Percentiles rank a stretch among this genome's conserved stretches.
These are phyloP conservation scores for Pyrenophora graminea DNA, from an alignment of 2,329 filamentous ascomycete species.

Conservation along the genomic window DNA sequence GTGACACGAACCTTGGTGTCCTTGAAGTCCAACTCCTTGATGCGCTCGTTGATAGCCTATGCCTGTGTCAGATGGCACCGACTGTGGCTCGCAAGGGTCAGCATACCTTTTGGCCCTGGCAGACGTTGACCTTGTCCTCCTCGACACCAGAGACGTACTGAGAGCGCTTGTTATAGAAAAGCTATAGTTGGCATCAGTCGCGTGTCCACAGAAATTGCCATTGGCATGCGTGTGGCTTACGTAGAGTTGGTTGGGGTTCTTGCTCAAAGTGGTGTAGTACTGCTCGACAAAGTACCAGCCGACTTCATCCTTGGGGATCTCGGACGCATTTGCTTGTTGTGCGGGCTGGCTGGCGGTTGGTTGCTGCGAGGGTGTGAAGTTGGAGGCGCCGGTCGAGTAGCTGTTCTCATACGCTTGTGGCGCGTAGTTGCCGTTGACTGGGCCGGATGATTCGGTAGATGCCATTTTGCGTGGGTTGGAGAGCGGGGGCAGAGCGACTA, in stretches of 20 bases:
- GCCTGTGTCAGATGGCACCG: slow-evolving; percentile 2
- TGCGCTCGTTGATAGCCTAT: slow-evolving; percentile 90
- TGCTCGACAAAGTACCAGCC: slow-evolving; percentile 99
- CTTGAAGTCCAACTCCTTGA: slow-evolving; percentile 90
- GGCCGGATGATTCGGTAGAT: slow-evolving; percentile 40
- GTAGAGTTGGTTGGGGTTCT: slow-evolving; percentile 89
- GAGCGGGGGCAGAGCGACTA: slow-evolving; percentile 4
- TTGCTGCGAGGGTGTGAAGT: slow-evolving; percentile 36
- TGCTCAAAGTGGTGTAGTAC: slow-evolving; percentile 97
- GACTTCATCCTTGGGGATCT: slow-evolving; percentile 84
- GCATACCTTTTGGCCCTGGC: slow-evolving; percentile 83
- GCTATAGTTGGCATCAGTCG: slow-evolving; percentile 48
- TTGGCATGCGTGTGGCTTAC: slow-evolving; percentile 41
- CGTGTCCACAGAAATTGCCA: background rate
- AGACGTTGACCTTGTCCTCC: slow-evolving; percentile 83
- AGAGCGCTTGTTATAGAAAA: slow-evolving; percentile 96
- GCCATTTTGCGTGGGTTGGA: slow-evolving; percentile 36
- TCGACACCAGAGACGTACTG: slow-evolving; percentile 93
- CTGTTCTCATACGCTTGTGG: slow-evolving; percentile 49
- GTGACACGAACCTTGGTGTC: slow-evolving; percentile 98
- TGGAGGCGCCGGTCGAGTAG: slow-evolving; percentile 36
- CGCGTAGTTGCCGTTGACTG: slow-evolving; percentile 56
- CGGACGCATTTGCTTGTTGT: slow-evolving; percentile 39
- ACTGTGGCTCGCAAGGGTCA: background rate
- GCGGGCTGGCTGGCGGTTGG: slow-evolving; percentile 32